phyloP scores from a whole-genome alignment of 148 eudicot genomes.

The Amaranthus cruentus region DNA sequence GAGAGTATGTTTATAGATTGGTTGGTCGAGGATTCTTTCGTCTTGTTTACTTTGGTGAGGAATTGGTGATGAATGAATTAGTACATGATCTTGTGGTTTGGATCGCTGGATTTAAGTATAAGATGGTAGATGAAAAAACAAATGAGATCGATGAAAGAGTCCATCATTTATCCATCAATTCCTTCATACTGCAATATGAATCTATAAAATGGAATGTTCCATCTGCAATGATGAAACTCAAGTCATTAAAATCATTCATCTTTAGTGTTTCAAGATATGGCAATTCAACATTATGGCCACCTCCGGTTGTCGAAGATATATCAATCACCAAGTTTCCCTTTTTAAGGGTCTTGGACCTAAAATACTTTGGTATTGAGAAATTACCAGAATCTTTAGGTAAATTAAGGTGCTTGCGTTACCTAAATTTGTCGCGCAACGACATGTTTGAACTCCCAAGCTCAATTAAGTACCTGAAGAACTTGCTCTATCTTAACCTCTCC shows the following conservation, averaged over 20 bases:
- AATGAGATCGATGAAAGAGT: background rate
- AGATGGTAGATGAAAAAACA: background rate
- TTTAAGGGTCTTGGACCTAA: constrained; percentile 6
- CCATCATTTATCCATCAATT: constrained; percentile 5
- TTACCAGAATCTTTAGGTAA: constrained; percentile 9
- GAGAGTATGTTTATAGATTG: background rate
- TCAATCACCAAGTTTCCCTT: background rate
- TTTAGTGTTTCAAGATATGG: fast-evolving
- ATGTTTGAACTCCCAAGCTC: constrained; percentile 4
- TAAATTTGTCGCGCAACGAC: background rate
- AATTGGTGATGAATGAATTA: background rate
- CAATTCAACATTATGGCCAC: no score
- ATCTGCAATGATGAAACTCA: background rate
- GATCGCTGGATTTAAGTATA: background rate
- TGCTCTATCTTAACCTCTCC: background rate
- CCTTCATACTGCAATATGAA: no score
- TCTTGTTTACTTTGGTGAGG: background rate
- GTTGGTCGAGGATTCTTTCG: background rate
- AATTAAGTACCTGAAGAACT: background rate
- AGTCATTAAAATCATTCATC: background rate
- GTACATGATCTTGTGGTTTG: background rate
- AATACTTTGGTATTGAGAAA: background rate
- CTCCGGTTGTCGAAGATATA: background rate
- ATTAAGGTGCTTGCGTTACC: background rate
- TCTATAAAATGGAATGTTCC: background rate